phyloP scores from a whole-genome alignment of 129 eudicot genomes.

The Flaveria sonorensis region DNA sequence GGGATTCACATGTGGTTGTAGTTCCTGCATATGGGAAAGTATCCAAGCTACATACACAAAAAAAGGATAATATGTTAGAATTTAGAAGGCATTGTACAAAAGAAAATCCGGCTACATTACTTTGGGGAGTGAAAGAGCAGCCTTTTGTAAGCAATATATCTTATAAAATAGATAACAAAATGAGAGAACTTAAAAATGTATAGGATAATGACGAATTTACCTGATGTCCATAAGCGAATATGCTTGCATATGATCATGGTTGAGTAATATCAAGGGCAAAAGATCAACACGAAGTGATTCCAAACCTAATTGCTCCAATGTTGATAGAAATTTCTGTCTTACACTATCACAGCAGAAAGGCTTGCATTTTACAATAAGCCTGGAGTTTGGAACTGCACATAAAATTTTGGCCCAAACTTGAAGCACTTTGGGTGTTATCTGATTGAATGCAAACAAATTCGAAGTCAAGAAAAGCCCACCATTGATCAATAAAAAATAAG shows the following conservation, averaged over 20 bases:
- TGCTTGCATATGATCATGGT: conserved; percentile 98
- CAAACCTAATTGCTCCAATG: conserved; percentile 94
- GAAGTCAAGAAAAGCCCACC: conserved; percentile 19
- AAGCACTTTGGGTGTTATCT: conserved; percentile 95
- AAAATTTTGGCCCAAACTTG: conserved; percentile 93
- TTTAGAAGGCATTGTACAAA: conserved; percentile 19
- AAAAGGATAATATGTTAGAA: conserved; percentile 17
- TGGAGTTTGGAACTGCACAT: conserved; percentile 88
- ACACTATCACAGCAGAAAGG: conserved; percentile 95
- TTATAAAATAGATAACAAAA: neutral
- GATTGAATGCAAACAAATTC: conserved; percentile 26
- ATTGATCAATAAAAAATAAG: neutral
- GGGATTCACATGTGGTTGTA: conserved; percentile 94
- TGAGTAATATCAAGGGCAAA: conserved; percentile 85
- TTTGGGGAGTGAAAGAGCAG: neutral
- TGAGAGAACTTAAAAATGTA: neutral
- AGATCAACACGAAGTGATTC: conserved; percentile 93
- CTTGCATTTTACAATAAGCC: conserved; percentile 92
- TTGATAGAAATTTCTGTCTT: conserved; percentile 74
- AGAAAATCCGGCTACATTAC: neutral
- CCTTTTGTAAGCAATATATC: neutral
- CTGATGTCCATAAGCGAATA: conserved; percentile 98
- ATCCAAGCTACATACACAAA: conserved; percentile 62
- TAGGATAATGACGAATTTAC: conserved; percentile 34
- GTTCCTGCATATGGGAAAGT: conserved; percentile 99